These are phyloP conservation scores for Albugo laibachii DNA, from an alignment of 352 stramenopile genomes.

Conservation along the genomic window DNA sequence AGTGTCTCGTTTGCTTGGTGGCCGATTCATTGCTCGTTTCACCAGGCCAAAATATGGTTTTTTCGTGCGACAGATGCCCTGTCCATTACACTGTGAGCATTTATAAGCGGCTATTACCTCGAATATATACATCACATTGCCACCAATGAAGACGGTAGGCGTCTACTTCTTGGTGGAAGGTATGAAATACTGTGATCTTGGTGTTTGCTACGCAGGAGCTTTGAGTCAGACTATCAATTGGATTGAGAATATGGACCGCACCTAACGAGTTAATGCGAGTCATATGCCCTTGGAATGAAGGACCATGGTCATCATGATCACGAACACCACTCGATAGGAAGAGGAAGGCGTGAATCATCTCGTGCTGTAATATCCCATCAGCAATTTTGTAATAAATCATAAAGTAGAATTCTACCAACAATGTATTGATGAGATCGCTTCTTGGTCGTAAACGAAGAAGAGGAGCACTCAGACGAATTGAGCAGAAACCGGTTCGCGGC, in stretches of 20 bases:
- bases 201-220: conserved; percentile 9
- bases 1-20: conserved; percentile 40
- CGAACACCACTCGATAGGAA: conserved; percentile 60
- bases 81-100: neutral
- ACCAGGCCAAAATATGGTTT: conserved; percentile 67
- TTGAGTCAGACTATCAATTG: conserved; percentile 7
- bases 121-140: conserved; percentile 41
- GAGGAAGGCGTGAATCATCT: conserved; percentile 83
- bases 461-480: conserved; percentile 65
- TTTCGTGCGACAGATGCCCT: conserved; percentile 39
- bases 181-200: conserved; percentile 77
- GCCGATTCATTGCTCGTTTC: conserved; percentile 74
- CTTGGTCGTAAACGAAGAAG: conserved; percentile 62
- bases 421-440: conserved; percentile 71
- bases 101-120: neutral
- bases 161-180: conserved; percentile 80
- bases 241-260: neutral
- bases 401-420: conserved; percentile 22
- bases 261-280: conserved; percentile 44
- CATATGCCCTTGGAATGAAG: conserved; percentile 67
- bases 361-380: conserved; percentile 24
- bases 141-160: conserved; percentile 70
- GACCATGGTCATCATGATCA: conserved; percentile 73
- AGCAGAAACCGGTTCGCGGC: conserved; percentile 55
- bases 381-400: neutral